Base-by-base conservation (phyloP, 441 rosid genomes). In the Macaranga tanarius region DNA sequence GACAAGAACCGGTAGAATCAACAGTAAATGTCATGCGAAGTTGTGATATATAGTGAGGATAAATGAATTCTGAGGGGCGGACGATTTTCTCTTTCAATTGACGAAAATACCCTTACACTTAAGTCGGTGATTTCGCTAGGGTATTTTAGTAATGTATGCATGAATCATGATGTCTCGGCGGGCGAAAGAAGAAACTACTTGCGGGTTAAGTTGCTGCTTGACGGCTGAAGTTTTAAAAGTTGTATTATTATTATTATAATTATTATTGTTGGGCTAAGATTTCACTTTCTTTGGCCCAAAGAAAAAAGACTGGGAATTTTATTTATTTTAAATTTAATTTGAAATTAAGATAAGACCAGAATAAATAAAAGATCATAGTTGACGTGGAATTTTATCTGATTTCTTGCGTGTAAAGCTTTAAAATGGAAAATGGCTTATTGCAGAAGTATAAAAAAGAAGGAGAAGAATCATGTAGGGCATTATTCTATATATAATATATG, bases 201-300 rank as follows among this genome's bases (percentile, higher is more conserved):
- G 22, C 10, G 20, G 73, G 70, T 44, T 58, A 62, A 54, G 48
- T 44, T 59, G 65, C 19, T 4, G 73, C 2, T 34, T 34, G 38
- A 34, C 38, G 38, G 38, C 38, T 34, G 6, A 5, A 0, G 38
- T 0, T 34, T 7, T n/a, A n/a, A n/a, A n/a, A n/a, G n/a, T n/a
- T n/a, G n/a, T n/a, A n/a, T n/a, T n/a, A n/a, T n/a, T n/a, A n/a
- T n/a, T 34, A 34, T 34, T 34, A 34, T 34, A 4, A 34, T 31
- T 31, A 31, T 34, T 34, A 34, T 34, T 34, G 6, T 34, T 34
- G 38, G 38, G 38, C 38, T 5, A 34, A 5, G 38, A 34, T 34
- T 34, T 3, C 38, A 2, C 38, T 82, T 79, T 40, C 85, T 82
- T 82, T 34, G 67, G 82, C 75, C 77, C 80, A 76, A 82, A 82